A percentile compares a stretch with the other conserved stretches of the same genome.
These are phyloP conservation scores for Nyssa sinensis DNA, from an alignment of 148 eudicot genomes.

Conservation along the genomic window DNA sequence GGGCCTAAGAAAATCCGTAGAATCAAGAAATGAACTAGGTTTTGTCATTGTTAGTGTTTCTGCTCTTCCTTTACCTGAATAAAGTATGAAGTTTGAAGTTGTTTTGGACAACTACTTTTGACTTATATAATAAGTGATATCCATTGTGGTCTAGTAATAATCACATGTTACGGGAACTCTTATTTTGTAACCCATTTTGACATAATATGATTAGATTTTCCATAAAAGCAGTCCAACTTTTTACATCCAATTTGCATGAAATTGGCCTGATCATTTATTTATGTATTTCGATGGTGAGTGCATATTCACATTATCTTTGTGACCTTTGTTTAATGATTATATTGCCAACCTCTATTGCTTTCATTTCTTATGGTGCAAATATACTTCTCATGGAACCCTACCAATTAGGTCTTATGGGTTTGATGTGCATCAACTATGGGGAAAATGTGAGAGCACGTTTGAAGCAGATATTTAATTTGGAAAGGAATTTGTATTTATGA, in stretches of 20 bases:
- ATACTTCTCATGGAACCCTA: not conserved
- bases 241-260: not conserved
- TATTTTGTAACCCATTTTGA: not conserved
- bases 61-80: slow-evolving; percentile 7
- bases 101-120: not conserved
- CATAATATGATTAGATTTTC: not conserved
- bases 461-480: not conserved
- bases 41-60: not conserved
- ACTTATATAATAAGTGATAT: slow-evolving; percentile 10
- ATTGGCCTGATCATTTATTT: not conserved
- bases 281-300: not conserved
- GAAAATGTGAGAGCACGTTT: not conserved
- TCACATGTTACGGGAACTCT: not conserved
- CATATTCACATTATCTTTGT: not conserved
- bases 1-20: slow-evolving; percentile 38
- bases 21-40: slow-evolving; percentile 29
- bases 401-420: not conserved
- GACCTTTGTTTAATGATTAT: not conserved
- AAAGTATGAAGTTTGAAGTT: slow-evolving; percentile 5
- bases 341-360: too few species aligned
- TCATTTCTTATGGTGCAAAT: not conserved
- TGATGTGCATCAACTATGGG: not conserved
- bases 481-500: not conserved
- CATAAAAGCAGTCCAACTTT: not conserved
- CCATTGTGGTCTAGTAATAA: not conserved